A percentile compares a stretch with the other conserved stretches of the same genome.
These are phyloP conservation scores for Trichoderma orchidacearum DNA, from an alignment of 495 filamentous ascomycete species.

Conservation along the genomic window DNA sequence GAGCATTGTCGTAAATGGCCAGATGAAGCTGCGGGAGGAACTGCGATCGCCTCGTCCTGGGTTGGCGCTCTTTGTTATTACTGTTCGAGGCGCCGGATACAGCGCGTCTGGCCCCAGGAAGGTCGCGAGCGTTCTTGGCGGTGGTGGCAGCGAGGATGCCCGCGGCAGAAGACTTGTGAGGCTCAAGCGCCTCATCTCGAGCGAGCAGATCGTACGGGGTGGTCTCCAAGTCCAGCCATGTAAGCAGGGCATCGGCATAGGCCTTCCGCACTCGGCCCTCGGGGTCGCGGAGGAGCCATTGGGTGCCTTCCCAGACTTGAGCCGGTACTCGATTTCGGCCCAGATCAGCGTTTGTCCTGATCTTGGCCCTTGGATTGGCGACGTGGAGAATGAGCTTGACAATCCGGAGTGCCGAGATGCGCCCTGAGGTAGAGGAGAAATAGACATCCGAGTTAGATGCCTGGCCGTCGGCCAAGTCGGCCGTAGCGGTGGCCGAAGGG, in stretches of 20 bases:
- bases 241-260: conserved; percentile 67
- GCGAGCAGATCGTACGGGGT: conserved; percentile 50
- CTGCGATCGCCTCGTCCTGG: conserved; percentile 41
- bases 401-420: conserved; percentile 61
- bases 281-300: conserved; percentile 72
- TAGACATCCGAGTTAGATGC: conserved; percentile 34
- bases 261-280: conserved; percentile 64
- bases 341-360: conserved; percentile 45
- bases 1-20: conserved; percentile 70
- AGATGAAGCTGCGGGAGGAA: conserved; percentile 80
- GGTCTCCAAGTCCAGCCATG: conserved; percentile 73
- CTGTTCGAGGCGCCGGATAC: conserved; percentile 56
- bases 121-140: conserved; percentile 18
- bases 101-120: conserved; percentile 41
- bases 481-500: conserved; percentile 10
- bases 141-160: conserved; percentile 6
- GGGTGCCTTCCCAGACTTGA: conserved; percentile 80
- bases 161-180: conserved; percentile 13
- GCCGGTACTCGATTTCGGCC: conserved; percentile 61
- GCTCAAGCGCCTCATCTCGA: conserved; percentile 32
- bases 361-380: conserved; percentile 50
- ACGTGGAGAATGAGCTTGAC: conserved; percentile 70
- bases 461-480: conserved; percentile 15
- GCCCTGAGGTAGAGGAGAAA: conserved; percentile 62
- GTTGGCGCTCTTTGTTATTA: conserved; percentile 46